Evolutionary conservation across 257 asterid genomes (phyloP).

Genomic region (Nicotiana noctiflora): DNA sequence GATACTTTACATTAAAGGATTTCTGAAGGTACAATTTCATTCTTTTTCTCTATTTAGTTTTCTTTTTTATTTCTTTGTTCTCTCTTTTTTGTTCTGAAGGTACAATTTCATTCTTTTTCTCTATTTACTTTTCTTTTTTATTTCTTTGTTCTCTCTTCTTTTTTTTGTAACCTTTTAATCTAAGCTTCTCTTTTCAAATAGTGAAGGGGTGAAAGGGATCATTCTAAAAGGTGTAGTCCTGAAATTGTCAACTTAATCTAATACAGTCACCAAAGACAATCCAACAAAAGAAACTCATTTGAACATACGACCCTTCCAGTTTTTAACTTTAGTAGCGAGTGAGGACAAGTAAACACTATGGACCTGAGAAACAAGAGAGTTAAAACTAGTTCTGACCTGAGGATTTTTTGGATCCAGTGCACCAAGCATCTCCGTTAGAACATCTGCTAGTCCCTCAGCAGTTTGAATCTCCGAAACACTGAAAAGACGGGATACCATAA

Average conservation of each 20-base stretch:
- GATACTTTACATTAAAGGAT: background rate
- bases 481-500: slow-evolving; percentile 9
- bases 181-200: background rate
- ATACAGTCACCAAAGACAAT: background rate
- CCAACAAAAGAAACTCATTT: background rate
- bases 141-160: background rate
- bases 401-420: slow-evolving; percentile 72
- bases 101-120: background rate
- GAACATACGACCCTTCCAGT: background rate
- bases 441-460: slow-evolving; percentile 78
- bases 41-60: background rate
- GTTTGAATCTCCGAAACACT: slow-evolving; percentile 80
- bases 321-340: background rate
- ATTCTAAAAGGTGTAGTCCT: background rate
- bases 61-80: background rate
- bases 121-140: background rate
- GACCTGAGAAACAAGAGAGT: background rate
- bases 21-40: background rate
- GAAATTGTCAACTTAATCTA: background rate
- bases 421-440: slow-evolving; percentile 76
- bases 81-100: background rate
- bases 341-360: background rate
- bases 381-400: slow-evolving; percentile 39
- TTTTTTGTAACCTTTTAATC: background rate
- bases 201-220: background rate